Conservation (phyloP, 805 yeast species). For the Wickerhamomyces subpelliculosus region DNA sequence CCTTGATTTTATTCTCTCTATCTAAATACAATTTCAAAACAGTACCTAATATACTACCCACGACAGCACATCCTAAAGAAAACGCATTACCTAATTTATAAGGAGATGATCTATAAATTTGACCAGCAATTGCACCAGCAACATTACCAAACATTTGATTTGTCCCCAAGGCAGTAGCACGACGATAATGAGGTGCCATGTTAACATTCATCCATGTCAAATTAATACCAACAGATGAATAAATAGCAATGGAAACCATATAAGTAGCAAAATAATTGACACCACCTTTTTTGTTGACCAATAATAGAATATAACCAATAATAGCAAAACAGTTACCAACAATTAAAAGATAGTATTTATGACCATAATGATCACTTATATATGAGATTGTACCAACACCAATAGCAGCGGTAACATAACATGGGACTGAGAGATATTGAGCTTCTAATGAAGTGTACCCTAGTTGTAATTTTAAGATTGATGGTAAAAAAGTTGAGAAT, state of each 20-base stretch:
- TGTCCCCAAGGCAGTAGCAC: slow-evolving; percentile 35
- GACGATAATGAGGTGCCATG: slow-evolving; percentile 33
- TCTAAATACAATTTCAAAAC: slow-evolving; percentile 12
- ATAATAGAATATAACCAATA: slow-evolving; percentile 27
- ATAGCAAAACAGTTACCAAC: slow-evolving; percentile 20
- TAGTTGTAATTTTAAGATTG: slow-evolving; percentile 25
- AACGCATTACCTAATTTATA: slow-evolving; percentile 33
- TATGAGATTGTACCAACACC: slow-evolving; percentile 20
- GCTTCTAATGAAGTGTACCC: slow-evolving; percentile 23
- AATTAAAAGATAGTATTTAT: slow-evolving; percentile 27
- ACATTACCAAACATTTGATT: slow-evolving; percentile 39
- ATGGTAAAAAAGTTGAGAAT: slow-evolving; percentile 33
- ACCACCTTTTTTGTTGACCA: slow-evolving; percentile 23
- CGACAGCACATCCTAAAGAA: slow-evolving; percentile 26
- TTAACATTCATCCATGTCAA: slow-evolving; percentile 37
- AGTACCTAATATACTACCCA: slow-evolving; percentile 4
- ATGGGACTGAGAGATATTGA: slow-evolving; percentile 35
- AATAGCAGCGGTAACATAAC: slow-evolving; percentile 28
- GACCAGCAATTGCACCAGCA: slow-evolving; percentile 39
- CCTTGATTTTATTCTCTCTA: slow-evolving; percentile 10
- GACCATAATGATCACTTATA: slow-evolving; percentile 23
- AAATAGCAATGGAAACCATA: slow-evolving; percentile 29
- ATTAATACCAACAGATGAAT: slow-evolving; percentile 32
- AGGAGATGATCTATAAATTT: slow-evolving; percentile 34
- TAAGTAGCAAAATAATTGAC: slow-evolving; percentile 32